Base-by-base conservation (phyloP, 2,329 filamentous ascomycete genomes). In the Ophiocordyceps camponoti-floridani region DNA sequence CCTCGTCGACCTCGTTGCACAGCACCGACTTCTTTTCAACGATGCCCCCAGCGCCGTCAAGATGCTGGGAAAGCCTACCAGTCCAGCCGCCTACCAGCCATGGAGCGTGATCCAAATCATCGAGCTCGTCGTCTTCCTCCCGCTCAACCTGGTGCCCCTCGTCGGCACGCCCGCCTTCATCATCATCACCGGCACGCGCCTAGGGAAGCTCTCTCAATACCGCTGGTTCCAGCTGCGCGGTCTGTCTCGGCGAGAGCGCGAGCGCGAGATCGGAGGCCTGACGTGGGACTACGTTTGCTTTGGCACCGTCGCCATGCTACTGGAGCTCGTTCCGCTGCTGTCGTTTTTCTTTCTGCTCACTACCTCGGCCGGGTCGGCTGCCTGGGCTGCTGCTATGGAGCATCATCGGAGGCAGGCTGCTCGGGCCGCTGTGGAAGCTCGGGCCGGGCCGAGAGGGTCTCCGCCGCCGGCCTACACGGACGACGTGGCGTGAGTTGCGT, bases 271-370 rank as follows among this genome's bases (percentile, higher is more conserved):
- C 27, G 71, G 70, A 47, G 68, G 67, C 40, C 72, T 82, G 44
- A 69, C 75, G 49, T 84, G 84, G 75, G 84, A 91, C 47, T 96
- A 95, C 58, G 80, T 86, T 13, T 94, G 85, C 85, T 95, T 96
- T 56, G 91, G 91, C 14, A 85, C 83, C 1, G 71, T 91, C 4
- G 84, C 87, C 43, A 76, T 95, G 65, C 60, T 86, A 7, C 63
- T 96, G 27, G 85, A 95, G 63, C 72, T 96, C n/a, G 71, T 95
- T 9, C 91, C 91, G 1, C 72, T 89, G 12, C 62, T 95, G 43
- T 93, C 84, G n/a, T 93, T 98, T 71, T 79, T 96, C 57, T 95
- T 96, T 59, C 70, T 96, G 37, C 65, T 98, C 51, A 95, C 89
- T 0, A 87, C 84, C 3, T 82, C 88, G 1, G 77, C 79, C 18